A percentile compares a stretch with the other conserved stretches of the same genome.
These are phyloP conservation scores for Zygosaccharomyces gambellarensis DNA, from an alignment of 805 yeast genomes.

Conservation along the genomic window DNA sequence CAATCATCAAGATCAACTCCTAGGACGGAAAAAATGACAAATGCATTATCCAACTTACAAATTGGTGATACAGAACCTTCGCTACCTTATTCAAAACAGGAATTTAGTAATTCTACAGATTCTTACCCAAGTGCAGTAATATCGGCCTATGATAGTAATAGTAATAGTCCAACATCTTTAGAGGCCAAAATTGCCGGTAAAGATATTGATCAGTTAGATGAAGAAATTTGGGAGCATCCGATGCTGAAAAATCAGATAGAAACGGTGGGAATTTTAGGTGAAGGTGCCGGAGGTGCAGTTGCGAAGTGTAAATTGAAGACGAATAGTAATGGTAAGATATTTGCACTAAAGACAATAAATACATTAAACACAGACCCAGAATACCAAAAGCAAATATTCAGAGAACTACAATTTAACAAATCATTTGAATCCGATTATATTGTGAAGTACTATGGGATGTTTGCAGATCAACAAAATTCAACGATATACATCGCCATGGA, in stretches of 20 bases:
- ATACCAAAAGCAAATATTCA: constrained; percentile 79
- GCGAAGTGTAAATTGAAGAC: constrained; percentile 60
- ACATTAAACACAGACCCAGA: constrained; percentile 61
- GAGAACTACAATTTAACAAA: constrained; percentile 86
- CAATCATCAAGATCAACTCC: constrained; percentile 4
- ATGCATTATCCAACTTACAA: constrained; percentile 10
- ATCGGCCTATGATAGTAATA: constrained; percentile 22
- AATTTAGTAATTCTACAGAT: constrained; percentile 18
- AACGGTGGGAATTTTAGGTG: constrained; percentile 74
- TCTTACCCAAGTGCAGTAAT: constrained; percentile 26
- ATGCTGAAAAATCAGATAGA: constrained; percentile 51
- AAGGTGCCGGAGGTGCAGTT: constrained; percentile 93
- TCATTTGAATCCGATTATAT: constrained; percentile 78
- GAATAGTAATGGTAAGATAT: constrained; percentile 50
- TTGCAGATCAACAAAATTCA: constrained; percentile 66
- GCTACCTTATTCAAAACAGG: constrained; percentile 13
- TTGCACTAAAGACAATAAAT: constrained; percentile 66
- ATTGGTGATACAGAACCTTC: background rate
- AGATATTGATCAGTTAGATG: constrained; percentile 55
- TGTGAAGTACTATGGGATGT: constrained; percentile 91
- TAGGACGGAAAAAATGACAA: constrained; percentile 3
- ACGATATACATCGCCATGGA: constrained; percentile 95
- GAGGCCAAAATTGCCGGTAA: constrained; percentile 13
- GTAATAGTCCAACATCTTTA: constrained; percentile 13
- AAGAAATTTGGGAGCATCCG: constrained; percentile 67